Base-by-base conservation (phyloP, 2,329 filamentous ascomycete species). In the Paracamarosporium sp. region DNA sequence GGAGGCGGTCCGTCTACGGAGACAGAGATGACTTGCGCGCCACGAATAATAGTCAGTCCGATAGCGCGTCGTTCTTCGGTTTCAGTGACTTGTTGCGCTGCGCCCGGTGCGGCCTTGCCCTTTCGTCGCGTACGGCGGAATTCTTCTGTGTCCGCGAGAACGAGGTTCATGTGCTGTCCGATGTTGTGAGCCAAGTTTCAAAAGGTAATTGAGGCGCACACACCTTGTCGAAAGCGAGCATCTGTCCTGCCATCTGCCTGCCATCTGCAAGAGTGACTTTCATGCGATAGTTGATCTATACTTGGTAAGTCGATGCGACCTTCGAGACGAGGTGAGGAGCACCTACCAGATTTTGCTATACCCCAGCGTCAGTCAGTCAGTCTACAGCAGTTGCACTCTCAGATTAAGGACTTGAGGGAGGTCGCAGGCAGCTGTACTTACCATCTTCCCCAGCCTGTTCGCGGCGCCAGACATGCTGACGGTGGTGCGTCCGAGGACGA, bases 381-480 rank as follows among this genome's bases (percentile, higher is more conserved):
- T 69, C 72, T 75, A 77, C 76, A 71, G 71, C 76, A 81, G 76
- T 72, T 80, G 72, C 76, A 79, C 76, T 69, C 65, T 73, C 68
- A 73, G 68, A 66, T 61, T 65, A 62, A 67, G 65, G 66, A 67
- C 54, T 63, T 59, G 78, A 76, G 76, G 57, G 44, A 41, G 36
- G 17, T 69, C 59, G 56, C 67, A 71, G 68, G 71, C 64, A 64
- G 68, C 63, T 60, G 61, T 61, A 88, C 92, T 86, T 84, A 98
- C 95, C 95, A 99, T 98, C 86, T 99, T 98, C 82, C 95, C 95
- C 82, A 97, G 93, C 81, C 97, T 96, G 86, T 97, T 94, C 38
- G 75, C 70, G 50, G 78, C 75, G 57, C 78, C 76, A 56, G 70
- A 67, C 81, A 83, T 83, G 66, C 38, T 76, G 66, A 56, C 59